Evolutionary conservation across 2,329 filamentous ascomycete genomes (phyloP), one percentile per base, ranked within the genome.

Genomic region (Scorias spongiosa): DNA sequence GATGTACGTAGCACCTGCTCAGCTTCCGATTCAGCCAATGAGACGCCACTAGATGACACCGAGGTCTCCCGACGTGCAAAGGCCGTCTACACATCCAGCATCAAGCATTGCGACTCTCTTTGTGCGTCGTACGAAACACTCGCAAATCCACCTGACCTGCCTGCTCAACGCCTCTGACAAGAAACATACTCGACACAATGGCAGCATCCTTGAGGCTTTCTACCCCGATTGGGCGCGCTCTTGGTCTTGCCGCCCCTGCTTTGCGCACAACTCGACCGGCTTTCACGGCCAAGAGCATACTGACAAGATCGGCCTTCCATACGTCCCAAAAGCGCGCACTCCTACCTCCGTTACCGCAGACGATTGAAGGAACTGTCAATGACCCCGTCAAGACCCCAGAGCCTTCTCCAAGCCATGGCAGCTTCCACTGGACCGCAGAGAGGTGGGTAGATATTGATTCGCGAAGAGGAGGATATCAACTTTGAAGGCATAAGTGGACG

Each of bases 391-490:
- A 76, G 34, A 66, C 94, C 18, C 88, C 87, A 39, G 62, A 75
- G 17, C 67, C 84, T 43, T 77, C 75, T 54, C 79, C 89, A 37
- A 71, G 78, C 44, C 85, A 98, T 69, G 91, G 91, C 56, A 93
- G 84, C 66, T 98, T 96, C 72, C 91, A 98, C 76, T 98, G 91
- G 91, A 84, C 83, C 48, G 94, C 94, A 59, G 91, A 98, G 74
- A 72, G 78, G 74, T 77, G 60, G 3, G 32, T 9, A 26, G 20
- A 7, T 26, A 3, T 7, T 45, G 26, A 17, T 26, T 42, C 15
- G 37, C 20, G 20, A 17, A 39, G 20, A 26, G 20, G 7, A 26
- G 38, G 20, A 40, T 3, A 40, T 40, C 3, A 20, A 20, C 3
- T 14, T 12, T 18, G 12, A 40, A 4, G 38, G 17, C 17, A 40